These are phyloP conservation scores for Artemisia tridentata DNA, from an alignment of 129 eudicot species.

Conservation along the genomic window DNA sequence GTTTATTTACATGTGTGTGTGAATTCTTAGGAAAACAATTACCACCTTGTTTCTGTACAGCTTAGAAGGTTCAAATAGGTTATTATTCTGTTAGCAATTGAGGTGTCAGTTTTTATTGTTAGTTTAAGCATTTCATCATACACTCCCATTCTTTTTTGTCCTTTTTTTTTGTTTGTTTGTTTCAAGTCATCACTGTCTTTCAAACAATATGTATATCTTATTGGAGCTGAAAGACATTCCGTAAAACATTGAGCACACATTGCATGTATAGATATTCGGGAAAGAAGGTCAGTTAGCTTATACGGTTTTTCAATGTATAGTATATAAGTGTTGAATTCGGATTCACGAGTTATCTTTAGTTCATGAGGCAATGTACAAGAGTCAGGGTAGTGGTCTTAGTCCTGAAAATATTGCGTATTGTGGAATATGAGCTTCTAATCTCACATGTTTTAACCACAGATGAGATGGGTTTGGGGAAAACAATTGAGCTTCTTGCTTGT, in stretches of 20 bases:
- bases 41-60: not conserved
- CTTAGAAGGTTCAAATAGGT: not conserved
- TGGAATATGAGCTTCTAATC: not conserved
- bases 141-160: too few relatives aligned
- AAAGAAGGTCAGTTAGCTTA: not conserved
- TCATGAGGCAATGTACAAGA: not conserved
- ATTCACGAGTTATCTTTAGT: not conserved
- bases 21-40: not conserved
- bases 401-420: not conserved
- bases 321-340: not conserved
- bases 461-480: conserved; percentile 98
- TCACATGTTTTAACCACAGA: conserved; percentile 42
- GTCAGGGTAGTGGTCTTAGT: not conserved
- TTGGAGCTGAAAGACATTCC: too few relatives aligned
- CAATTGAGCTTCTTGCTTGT: conserved; percentile 94
- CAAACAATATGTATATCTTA: not conserved
- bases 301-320: not conserved
- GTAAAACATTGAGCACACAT: not conserved
- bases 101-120: too few relatives aligned
- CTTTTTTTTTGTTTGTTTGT: too few relatives aligned
- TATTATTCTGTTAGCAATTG: too few relatives aligned
- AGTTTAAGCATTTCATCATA: too few relatives aligned
- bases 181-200: too few relatives aligned
- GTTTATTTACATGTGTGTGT: not conserved
- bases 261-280: not conserved